Evolutionary conservation across 1,284 basidiomycete species (phyloP), one percentile per base, ranked within the genome.

Genomic region (Austropuccinia psidii): DNA sequence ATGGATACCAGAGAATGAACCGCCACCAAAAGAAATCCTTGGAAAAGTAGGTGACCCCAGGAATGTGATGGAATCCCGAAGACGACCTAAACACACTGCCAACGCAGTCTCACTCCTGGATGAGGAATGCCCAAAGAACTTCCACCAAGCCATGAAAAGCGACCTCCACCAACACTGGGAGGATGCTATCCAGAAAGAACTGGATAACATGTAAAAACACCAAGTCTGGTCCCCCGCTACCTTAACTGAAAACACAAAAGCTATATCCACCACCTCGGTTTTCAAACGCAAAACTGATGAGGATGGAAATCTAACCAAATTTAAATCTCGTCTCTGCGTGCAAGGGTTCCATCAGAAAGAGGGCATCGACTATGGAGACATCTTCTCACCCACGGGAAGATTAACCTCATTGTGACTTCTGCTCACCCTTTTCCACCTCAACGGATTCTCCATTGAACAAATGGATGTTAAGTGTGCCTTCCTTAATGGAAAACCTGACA

Each of bases 241-340:
- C 8, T 17, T 29, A 31, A 21, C 47, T 21, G 2, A 11, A 3
- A 29, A 45, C 4, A 6, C 4, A 7, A 45, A 31, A 2, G 17
- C 64, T 15, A 7, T 67, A 21, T 31, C 64, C 21, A 52, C n/a
- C 21, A 35, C n/a, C n/a, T n/a, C n/a, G n/a, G n/a, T n/a, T n/a
- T n/a, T n/a, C n/a, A n/a, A n/a, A n/a, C n/a, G n/a, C 6, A 67
- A 67, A 52, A 54, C 49, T 13, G 47, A 54, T 52, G 8, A 21
- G 13, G 47, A 67, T 13, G 64, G 64, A 7, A 54, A 50, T 21
- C 45, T 67, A 4, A 29, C 45, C 5, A 67, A 54, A 52, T 67
- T 15, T 49, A 67, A 67, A 52, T 45, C 64, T 7, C 7, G 49
- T 6, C 31, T 67, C 5, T 67, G 64, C 29, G 45, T 49, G 17